Evolutionary conservation across 2,329 filamentous ascomycete species (phyloP), one percentile per base, ranked within the genome.

Genomic region (Cladosporium halotolerans): DNA sequence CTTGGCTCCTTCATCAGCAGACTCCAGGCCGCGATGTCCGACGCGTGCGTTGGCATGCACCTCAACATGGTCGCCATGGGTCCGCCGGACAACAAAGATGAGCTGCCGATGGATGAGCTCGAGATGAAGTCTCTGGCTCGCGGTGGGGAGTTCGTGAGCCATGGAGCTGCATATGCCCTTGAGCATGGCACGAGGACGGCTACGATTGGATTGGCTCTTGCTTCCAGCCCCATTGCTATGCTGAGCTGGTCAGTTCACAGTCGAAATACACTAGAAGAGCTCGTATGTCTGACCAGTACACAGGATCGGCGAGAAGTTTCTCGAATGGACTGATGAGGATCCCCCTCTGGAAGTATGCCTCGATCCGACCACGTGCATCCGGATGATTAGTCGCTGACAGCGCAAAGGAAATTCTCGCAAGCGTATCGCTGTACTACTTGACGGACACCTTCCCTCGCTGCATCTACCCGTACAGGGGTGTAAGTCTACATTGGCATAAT

Each of bases 191-290:
- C 79, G 0, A 67, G 76, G 8, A 77, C 81, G 0, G 70, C 73
- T 0, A 85, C 81, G 0, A 77, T 83, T 42, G 80, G 80, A 0
- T 70, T 82, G 4, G 76, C 73, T 0, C 65, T 85, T 1, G 69
- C 74, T 3, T 69, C 76, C 4, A 81, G 70, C 33, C 82, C 82
- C 0, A 56, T 84, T 1, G 78, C 79, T 0, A 61, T 84, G 16
- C 70, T 85, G 2, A 73, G 76, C 6, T 85, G 81, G 76, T 58
- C 23, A 23, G 45, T 34, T 7, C n/a, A 14, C 38, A n/a, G 3
- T 18, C 18, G 41, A 11, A 3, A 41, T 2, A 5, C 14, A 41
- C 13, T 4, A n/a, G 8, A 11, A 11, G 9, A n/a, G 34, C 36
- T 39, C 11, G 9, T 9, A 3, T 18, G n/a, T 19, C 39, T 50